Percentiles rank a stretch among this genome's conserved stretches.
Conservation (phyloP, 305 asterid genomes). For the Fraxinus angustifolia region DNA sequence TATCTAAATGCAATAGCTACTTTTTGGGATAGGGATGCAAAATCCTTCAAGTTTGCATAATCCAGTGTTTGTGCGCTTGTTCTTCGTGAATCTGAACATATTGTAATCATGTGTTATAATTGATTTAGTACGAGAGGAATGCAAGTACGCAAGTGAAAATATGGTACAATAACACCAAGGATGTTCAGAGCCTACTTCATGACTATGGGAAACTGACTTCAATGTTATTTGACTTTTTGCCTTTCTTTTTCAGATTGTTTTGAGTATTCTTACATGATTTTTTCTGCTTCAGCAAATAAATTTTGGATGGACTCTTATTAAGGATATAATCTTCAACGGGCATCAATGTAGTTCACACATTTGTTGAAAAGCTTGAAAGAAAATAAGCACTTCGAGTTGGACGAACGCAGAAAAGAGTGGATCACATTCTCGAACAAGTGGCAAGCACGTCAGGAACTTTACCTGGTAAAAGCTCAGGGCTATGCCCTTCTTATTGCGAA, state of each 20-base stretch:
- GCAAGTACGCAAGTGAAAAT: constrained; percentile 95
- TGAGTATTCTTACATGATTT: neutral
- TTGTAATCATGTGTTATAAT: neutral
- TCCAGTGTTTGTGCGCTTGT: constrained; percentile 29
- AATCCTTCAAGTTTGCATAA: constrained; percentile 41
- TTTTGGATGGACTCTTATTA: constrained; percentile 74
- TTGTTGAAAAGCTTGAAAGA: constrained; percentile 52
- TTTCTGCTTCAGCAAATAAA: constrained; percentile 61
- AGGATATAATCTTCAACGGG: constrained; percentile 83
- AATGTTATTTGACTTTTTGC: neutral
- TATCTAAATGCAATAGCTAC: constrained; percentile 67
- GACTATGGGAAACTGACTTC: constrained; percentile 60
- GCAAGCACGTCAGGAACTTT: constrained; percentile 62
- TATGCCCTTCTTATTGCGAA: constrained; percentile 62
- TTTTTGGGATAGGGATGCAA: constrained; percentile 49
- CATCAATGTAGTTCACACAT: constrained; percentile 57
- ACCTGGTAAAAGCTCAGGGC: constrained; percentile 68
- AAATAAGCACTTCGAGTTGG: constrained; percentile 50
- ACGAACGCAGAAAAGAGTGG: constrained; percentile 84
- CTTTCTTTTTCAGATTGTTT: constrained; percentile 5
- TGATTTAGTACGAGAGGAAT: constrained; percentile 79
- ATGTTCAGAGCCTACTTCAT: constrained; percentile 72
- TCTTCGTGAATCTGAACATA: constrained; percentile 9
- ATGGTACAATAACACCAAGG: constrained; percentile 77
- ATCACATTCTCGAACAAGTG: constrained; percentile 73